Evolutionary conservation across 2,329 filamentous ascomycete species (phyloP).

Genomic region (Diplodia scrobiculata): DNA sequence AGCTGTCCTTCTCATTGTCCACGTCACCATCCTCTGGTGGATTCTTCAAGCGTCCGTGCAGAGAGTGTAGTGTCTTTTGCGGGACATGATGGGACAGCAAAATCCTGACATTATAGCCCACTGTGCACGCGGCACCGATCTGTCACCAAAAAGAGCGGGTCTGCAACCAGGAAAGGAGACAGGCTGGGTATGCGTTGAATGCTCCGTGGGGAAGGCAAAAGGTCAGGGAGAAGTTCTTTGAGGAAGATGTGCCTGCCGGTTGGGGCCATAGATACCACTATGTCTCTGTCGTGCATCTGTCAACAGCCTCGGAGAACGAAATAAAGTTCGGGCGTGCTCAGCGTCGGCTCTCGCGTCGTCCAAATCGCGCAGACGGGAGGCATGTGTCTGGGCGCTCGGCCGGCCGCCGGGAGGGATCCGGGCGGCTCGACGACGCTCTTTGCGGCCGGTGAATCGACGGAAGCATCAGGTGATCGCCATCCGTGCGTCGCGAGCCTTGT

Average conservation of each 20-base stretch:
- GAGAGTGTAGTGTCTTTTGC: too few species aligned
- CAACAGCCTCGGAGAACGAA: neutral
- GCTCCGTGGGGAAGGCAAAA: neutral
- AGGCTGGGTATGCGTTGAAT: neutral
- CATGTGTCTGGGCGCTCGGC: neutral
- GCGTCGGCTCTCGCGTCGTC: neutral
- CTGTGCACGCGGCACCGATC: too few species aligned
- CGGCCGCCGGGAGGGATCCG: constrained; percentile 3
- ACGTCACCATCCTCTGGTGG: too few species aligned
- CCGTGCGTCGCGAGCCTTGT: neutral
- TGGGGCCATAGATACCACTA: neutral
- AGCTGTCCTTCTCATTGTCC: too few species aligned
- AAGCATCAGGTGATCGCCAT: constrained; percentile 25
- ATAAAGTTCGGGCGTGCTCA: neutral
- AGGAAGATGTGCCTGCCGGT: neutral
- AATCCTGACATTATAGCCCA: too few species aligned
- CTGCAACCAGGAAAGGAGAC: neutral
- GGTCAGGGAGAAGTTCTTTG: neutral
- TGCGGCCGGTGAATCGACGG: constrained; percentile 7
- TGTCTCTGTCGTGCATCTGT: too few species aligned
- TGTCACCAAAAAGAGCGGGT: too few species aligned
- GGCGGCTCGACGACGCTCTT: neutral
- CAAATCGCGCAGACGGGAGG: neutral
- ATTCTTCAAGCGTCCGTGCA: too few species aligned
- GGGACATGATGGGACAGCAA: too few species aligned